A percentile compares a stretch with the other conserved stretches of the same genome.
phyloP scores from a whole-genome alignment of 257 asterid species.

The Nicotiana tabacum region DNA sequence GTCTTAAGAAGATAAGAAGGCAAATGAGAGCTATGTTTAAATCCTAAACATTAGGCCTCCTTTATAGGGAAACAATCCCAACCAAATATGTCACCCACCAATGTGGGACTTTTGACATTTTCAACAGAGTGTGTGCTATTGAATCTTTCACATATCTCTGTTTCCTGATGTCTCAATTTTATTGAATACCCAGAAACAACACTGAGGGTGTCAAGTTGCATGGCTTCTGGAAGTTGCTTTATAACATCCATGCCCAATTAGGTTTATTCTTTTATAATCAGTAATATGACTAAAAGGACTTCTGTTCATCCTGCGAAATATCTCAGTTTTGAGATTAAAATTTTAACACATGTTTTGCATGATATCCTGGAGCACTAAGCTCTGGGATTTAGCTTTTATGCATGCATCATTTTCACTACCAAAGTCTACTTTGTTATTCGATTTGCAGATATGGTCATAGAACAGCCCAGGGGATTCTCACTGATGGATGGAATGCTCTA shows the following conservation, averaged over 20 bases:
- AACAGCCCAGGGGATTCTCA: conserved; percentile 63
- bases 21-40: too few species aligned
- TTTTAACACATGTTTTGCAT: neutral
- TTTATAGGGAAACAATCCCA: too few species aligned
- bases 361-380: neutral
- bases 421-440: conserved; percentile 3
- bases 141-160: neutral
- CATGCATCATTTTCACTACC: neutral
- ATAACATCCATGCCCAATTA: neutral
- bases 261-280: neutral
- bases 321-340: neutral
- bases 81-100: too few species aligned
- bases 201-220: neutral
- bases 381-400: neutral
- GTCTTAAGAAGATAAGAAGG: too few species aligned
- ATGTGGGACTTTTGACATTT: too few species aligned
- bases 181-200: neutral
- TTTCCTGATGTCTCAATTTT: neutral
- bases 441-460: conserved; percentile 65
- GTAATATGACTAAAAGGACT: neutral
- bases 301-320: neutral
- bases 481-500: conserved; percentile 68
- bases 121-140: neutral
- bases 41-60: too few species aligned
- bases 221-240: neutral